Conservation (phyloP, 2,329 filamentous ascomycete species). For the Rhexocercosporidium sp. region DNA sequence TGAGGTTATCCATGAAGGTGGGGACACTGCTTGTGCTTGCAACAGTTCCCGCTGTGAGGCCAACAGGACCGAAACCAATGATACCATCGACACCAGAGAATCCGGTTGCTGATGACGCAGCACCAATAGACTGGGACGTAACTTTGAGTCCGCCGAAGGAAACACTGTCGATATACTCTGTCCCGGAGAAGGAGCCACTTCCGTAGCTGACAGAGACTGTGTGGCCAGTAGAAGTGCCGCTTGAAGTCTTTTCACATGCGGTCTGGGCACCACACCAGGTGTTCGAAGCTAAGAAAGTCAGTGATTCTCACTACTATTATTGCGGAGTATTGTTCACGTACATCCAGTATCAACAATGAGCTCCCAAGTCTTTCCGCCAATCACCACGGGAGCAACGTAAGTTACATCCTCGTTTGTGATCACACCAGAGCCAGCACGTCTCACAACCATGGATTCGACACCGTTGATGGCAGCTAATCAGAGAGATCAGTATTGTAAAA, state of each 20-base stretch:
- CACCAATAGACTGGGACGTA: constrained; percentile 25
- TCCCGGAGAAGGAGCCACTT: constrained; percentile 38
- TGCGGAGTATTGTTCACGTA: constrained; percentile 20
- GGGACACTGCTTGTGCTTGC: constrained; percentile 35
- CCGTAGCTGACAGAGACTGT: constrained; percentile 37
- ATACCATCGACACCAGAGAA: constrained; percentile 29
- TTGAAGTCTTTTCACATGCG: constrained; percentile 25
- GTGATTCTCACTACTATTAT: constrained; percentile 1
- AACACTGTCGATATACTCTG: constrained; percentile 40
- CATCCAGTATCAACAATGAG: constrained; percentile 42
- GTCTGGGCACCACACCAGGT: constrained; percentile 31
- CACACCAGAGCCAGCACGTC: constrained; percentile 29
- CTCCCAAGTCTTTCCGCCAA: constrained; percentile 36
- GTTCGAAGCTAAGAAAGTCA: constrained; percentile 36
- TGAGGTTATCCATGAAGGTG: constrained; percentile 41
- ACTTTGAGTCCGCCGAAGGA: constrained; percentile 42
- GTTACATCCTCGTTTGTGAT: constrained; percentile 38
- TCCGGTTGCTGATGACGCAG: constrained; percentile 22
- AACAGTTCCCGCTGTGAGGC: constrained; percentile 37
- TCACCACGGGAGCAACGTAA: constrained; percentile 38
- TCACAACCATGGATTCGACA: constrained; percentile 5
- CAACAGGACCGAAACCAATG: constrained; percentile 38
- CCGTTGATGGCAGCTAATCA: constrained; percentile 29
- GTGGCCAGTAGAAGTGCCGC: constrained; percentile 36
- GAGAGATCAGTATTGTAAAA: background rate